Base-by-base conservation (phyloP, 805 yeast species). In the Candida saitoana region DNA sequence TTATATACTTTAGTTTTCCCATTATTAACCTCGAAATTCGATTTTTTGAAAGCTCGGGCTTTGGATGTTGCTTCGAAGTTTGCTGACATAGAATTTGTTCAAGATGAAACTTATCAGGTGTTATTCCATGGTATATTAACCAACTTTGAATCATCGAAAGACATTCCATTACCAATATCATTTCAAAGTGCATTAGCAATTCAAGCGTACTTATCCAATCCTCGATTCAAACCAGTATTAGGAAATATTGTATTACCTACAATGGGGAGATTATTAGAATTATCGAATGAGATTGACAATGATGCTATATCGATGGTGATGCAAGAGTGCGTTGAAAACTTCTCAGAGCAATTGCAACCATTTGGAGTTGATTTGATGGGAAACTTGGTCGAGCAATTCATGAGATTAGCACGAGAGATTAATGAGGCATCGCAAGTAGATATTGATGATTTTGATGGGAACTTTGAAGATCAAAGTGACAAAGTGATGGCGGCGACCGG, bases 251-350 rank as follows among this genome's bases (percentile, higher is more conserved):
- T 91, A 43, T 76, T 90, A 24, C 86, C 85, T 29, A 80, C 90
- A 1, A 87, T 93, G 87, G 87, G 88, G 48, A 81, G 77, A 49
- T 68, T 93, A 43, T 69, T 91, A 49, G 76, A 74, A 7, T 65
- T 91, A 36, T 82, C 95, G 3, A 83, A 87, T 55, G 81, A 82
- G 44, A 79, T 90, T 49, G 99, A 91, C 54, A 80, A 84, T 44
- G 99, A 93, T 56, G 77, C 89, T 2, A 75, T 93, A 20, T 80
- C 95, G 17, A 85, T 84, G 18, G 96, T 91, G 5, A 88, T 91
- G 84, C 98, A 91, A 69, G 96, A 90, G 54, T 84, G 93, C 58
- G 97, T 91, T 22, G 96, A 90, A 56, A 79, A 77, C 44, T 93
- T 84, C 62, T 76, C 95, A 4, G 86, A 82, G 49, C 95, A 91